Conservation (phyloP, 192 early-diverging fungal genomes). For the Coemansia asiatica region DNA sequence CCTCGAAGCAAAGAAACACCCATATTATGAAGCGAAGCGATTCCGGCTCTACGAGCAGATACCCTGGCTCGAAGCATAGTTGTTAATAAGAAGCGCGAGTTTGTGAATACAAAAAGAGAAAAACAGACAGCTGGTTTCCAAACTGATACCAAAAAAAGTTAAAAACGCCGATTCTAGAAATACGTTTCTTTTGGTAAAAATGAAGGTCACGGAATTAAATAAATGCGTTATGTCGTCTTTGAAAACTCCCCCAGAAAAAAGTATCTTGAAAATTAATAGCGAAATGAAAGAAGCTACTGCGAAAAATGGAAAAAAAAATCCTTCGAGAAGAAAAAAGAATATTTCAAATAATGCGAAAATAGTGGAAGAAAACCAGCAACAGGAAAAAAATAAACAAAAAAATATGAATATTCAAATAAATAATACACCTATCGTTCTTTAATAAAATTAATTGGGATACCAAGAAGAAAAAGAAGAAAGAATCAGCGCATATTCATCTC, state of each 20-base stretch:
- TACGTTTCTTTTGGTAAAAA: background rate
- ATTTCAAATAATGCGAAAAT: background rate
- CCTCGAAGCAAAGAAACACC: conserved; percentile 1
- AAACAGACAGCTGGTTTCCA: background rate
- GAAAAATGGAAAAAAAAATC: background rate
- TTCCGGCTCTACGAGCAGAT: conserved; percentile 27
- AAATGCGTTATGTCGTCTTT: background rate
- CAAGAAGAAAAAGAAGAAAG: background rate
- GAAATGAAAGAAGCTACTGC: background rate
- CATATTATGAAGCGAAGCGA: background rate
- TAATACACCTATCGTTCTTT: background rate
- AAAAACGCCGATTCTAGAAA: background rate
- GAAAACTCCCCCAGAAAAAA: background rate
- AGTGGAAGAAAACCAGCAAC: background rate
- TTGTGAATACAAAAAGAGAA: background rate
- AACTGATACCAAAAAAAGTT: background rate
- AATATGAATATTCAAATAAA: conserved; percentile 7
- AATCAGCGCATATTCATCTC: background rate
- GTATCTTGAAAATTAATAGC: conserved; percentile 12
- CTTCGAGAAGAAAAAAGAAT: background rate
- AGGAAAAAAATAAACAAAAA: background rate
- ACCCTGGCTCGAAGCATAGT: conserved; percentile 17
- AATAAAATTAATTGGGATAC: background rate
- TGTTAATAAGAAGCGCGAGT: background rate
- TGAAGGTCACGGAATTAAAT: background rate